Percentiles rank a stretch among this genome's conserved stretches.
These are phyloP conservation scores for Penicillium sp. DNA, from an alignment of 2,329 filamentous ascomycete species.

Conservation along the genomic window DNA sequence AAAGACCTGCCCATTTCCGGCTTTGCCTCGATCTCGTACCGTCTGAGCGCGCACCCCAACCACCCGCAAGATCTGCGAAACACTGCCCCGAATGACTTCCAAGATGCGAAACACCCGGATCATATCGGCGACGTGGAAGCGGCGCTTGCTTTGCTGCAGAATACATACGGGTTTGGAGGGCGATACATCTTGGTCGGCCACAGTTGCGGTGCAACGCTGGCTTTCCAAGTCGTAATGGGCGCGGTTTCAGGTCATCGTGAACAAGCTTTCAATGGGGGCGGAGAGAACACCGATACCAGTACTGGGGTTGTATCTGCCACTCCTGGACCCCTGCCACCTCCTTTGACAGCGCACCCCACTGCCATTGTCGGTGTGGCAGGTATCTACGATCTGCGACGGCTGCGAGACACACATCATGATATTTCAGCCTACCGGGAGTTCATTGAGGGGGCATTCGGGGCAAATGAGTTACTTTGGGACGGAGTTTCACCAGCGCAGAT, in stretches of 20 bases:
- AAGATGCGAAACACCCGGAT: constrained; percentile 45
- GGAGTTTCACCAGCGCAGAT: constrained; percentile 41
- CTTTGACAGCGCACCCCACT: constrained; percentile 28
- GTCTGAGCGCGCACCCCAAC: constrained; percentile 45
- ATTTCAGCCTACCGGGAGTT: constrained; percentile 41
- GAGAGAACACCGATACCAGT: constrained; percentile 6
- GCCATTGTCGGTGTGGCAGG: constrained; percentile 46
- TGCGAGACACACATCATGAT: constrained; percentile 36
- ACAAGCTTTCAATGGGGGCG: constrained; percentile 4
- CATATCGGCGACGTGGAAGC: constrained; percentile 45
- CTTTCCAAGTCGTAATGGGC: constrained; percentile 46
- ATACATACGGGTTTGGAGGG: constrained; percentile 39
- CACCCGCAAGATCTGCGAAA: constrained; percentile 38
- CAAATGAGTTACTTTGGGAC: constrained; percentile 39
- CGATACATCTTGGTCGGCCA: constrained; percentile 48
- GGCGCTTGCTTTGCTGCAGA: constrained; percentile 44
- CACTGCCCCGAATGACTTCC: constrained; percentile 31
- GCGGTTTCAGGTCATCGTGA: constrained; percentile 17
- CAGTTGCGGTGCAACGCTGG: constrained; percentile 49
- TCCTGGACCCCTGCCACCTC: constrained; percentile 13
- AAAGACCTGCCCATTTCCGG: constrained; percentile 34
- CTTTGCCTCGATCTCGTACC: constrained; percentile 49
- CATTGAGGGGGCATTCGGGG: constrained; percentile 45
- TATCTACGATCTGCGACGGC: constrained; percentile 44
- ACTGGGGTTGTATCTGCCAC: constrained; percentile 13